Evolutionary conservation across 768 basidiomycete species (phyloP).

Genomic region (Piloderma croceum): DNA sequence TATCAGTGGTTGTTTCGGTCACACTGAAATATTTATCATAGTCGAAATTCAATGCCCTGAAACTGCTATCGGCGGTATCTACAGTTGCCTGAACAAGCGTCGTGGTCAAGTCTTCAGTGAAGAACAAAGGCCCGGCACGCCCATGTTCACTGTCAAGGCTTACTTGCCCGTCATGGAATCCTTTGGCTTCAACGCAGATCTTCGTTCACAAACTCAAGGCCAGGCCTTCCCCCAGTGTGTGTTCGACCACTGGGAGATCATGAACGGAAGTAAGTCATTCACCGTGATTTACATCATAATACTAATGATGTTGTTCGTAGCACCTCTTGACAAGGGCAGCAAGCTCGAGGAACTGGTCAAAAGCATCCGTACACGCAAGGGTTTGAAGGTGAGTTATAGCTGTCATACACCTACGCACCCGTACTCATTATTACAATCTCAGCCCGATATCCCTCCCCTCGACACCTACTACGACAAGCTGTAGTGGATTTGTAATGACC

Average conservation of each 20-base stretch:
- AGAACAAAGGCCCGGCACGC: constrained; percentile 94
- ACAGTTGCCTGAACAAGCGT: constrained; percentile 89
- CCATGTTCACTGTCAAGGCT: constrained; percentile 99
- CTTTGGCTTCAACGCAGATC: constrained; percentile 96
- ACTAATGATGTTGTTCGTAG: constrained; percentile 28
- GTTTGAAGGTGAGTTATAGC: constrained; percentile 67
- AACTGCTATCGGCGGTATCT: constrained; percentile 96
- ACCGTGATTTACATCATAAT: background rate
- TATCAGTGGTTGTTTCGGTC: background rate
- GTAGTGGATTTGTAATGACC: constrained; percentile 43
- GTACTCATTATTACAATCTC: constrained; percentile 11
- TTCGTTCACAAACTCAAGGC: constrained; percentile 86
- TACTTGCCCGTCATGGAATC: constrained; percentile 89
- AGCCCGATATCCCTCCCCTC: constrained; percentile 85
- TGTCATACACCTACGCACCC: background rate
- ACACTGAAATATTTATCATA: constrained; percentile 24
- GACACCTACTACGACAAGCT: constrained; percentile 95
- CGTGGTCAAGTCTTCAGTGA: constrained; percentile 98
- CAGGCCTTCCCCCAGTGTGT: constrained; percentile 98
- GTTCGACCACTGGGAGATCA: constrained; percentile 89
- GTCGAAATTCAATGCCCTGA: constrained; percentile 99
- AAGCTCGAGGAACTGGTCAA: constrained; percentile 84
- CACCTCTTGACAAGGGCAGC: constrained; percentile 83
- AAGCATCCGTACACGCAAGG: constrained; percentile 85
- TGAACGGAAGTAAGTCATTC: constrained; percentile 68